Base-by-base conservation (phyloP, 2,329 filamentous ascomycete species). In the Aspergillus intermedius region DNA sequence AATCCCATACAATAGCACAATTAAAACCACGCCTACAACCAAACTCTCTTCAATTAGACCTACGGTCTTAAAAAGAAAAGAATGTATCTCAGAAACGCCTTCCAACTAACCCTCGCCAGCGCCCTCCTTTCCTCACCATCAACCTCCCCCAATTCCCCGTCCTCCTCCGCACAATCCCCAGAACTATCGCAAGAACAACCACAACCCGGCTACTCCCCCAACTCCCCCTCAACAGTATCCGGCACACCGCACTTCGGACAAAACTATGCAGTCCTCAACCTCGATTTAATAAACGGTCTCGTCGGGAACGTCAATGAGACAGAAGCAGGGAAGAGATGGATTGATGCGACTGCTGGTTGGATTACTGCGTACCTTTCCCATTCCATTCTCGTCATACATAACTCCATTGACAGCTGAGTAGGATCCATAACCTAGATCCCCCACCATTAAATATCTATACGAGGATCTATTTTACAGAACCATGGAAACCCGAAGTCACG, bases 391-490 rank as follows among this genome's bases (percentile, higher is more conserved):
- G 4, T 9, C 17, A 21, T 39, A 4, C 17, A 39, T 39, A 17
- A 22, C 6, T 19, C 8, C 4, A 17, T 5, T 40, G 9, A 13
- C 8, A 3, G 2, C 21, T 7, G 39, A 19, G 5, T 41, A 12
- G 25, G 7, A 25, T 25, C 8, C 44, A 49, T 30, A 17, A 43
- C 9, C 37, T 43, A 17, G 10, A 15, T 8, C 44, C 44, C 15
- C 44, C 40, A 2, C 48, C 48, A 9, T 19, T 50, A 34, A 50
- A 23, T 30, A 44, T 50, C 32, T 47, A 47, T 32, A 40, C 44
- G 4, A 40, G 48, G 10, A 44, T 50, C 45, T 50, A 44, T 44
- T 50, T 39, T 34, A 42, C 48, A 4, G 43, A 42, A 40, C 8
- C 30, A 3, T 19, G 22, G 19, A 39, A 40, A 5, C 48, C 45